Percentiles rank a stretch among this genome's conserved stretches.
phyloP scores from a whole-genome alignment of 495 filamentous ascomycete species.

The Neurospora discreta region DNA sequence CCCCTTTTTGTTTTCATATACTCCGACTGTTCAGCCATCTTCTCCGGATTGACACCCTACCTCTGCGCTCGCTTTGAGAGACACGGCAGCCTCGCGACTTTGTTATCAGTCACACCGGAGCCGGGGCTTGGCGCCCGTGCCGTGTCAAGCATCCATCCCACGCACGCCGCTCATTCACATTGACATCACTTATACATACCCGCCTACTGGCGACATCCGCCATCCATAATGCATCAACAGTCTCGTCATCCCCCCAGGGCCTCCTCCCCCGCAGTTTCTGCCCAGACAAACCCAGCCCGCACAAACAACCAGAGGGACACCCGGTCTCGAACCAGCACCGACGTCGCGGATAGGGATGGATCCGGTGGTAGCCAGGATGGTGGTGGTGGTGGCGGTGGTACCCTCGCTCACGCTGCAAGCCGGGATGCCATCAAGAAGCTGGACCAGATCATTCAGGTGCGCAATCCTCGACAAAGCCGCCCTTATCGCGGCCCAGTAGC shows the following conservation, averaged over 20 bases:
- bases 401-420: constrained; percentile 34
- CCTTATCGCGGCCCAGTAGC: background rate
- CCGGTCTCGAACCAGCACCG: constrained; percentile 26
- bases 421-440: constrained; percentile 61
- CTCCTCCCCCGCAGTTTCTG: constrained; percentile 54
- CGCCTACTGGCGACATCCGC: background rate
- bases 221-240: constrained; percentile 65
- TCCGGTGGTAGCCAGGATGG: constrained; percentile 24
- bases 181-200: background rate
- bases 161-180: background rate
- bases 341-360: constrained; percentile 25
- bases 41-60: background rate
- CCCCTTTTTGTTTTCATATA: background rate
- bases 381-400: constrained; percentile 28
- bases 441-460: constrained; percentile 84
- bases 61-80: background rate
- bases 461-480: constrained; percentile 10
- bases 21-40: background rate
- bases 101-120: background rate
- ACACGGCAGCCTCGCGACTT: background rate
- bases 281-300: constrained; percentile 54
- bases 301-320: constrained; percentile 61
- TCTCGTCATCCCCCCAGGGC: constrained; percentile 57
- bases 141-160: background rate
- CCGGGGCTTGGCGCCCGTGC: background rate